phyloP scores from a whole-genome alignment of 257 asterid species.

The Solanum bulbocastanum region DNA sequence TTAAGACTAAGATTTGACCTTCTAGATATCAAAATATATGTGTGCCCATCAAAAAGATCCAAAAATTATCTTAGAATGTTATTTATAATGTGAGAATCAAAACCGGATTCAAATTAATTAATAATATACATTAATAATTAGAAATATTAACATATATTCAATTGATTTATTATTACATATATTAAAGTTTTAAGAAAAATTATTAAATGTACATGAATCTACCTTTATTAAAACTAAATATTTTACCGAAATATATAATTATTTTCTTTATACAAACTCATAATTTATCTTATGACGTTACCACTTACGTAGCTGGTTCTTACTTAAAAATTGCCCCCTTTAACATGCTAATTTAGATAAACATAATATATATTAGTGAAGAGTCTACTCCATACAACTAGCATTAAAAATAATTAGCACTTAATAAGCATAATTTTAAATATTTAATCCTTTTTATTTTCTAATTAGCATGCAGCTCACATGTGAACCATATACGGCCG shows the following conservation, averaged over 20 bases:
- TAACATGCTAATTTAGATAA: neutral
- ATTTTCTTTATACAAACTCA: neutral
- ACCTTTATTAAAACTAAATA: neutral
- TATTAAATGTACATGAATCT: neutral
- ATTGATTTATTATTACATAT: neutral
- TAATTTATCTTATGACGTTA: neutral
- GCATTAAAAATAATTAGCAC: neutral
- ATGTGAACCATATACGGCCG: neutral
- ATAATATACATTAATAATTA: neutral
- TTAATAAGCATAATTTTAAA: neutral
- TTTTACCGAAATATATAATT: neutral
- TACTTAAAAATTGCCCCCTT: neutral
- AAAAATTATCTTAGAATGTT: neutral
- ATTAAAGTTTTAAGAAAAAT: too few relatives aligned
- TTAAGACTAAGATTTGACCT: neutral
- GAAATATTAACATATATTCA: neutral
- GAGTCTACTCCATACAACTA: neutral
- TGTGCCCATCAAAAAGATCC: neutral
- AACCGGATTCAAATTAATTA: neutral
- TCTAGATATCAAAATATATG: neutral
- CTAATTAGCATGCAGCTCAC: constrained; percentile 6
- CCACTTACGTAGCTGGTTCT: neutral
- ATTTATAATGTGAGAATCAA: neutral
- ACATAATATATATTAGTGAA: neutral
- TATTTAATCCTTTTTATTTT: neutral